Evolutionary conservation across 2,329 filamentous ascomycete species (phyloP), one percentile per base, ranked within the genome.

Genomic region (Cladorrhinum sp.): DNA sequence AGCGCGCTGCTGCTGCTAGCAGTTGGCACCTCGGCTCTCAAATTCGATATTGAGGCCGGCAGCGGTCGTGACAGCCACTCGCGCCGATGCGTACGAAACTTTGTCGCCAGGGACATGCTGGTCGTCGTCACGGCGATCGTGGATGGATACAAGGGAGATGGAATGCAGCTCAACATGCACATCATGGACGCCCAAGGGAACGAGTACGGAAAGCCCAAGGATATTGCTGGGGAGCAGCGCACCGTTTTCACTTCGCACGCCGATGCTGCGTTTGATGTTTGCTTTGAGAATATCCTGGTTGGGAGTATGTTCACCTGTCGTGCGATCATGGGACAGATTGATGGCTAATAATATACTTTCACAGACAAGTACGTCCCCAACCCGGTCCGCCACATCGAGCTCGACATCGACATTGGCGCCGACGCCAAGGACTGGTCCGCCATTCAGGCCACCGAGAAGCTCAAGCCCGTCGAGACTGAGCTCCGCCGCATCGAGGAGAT

Each of bases 341-440:
- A 41, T 22, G 52, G n/a, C 13, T n/a, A 45, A 13, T 45, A 22
- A 45, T 36, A 36, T 8, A 12, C 9, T 36, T 13, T 36, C 9
- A 36, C 61, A 70, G 68, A 66, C 50, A 65, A 64, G 59, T 66
- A 74, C 63, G 72, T 76, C 66, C 75, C 75, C 68, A 76, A 79
- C 74, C 81, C 85, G 55, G 79, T 75, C 72, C 90, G 92, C 67
- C 84, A 89, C 74, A 78, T 97, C 67, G 93, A 96, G 79, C 89
- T 97, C 70, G 93, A 96, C 77, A 90, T 97, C 74, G 93, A 97
- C 76, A 96, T 97, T 70, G 93, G 93, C 71, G 93, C 93, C 76
- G 93, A 97, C 76, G 95, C 95, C 66, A 96, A 96, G 77, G 95
- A 99, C 79, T 99, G 95, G 95, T 92, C 89, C 66, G 92, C 92